phyloP scores from a whole-genome alignment of 805 yeast species.

The Wickerhamiella hasegawae region DNA sequence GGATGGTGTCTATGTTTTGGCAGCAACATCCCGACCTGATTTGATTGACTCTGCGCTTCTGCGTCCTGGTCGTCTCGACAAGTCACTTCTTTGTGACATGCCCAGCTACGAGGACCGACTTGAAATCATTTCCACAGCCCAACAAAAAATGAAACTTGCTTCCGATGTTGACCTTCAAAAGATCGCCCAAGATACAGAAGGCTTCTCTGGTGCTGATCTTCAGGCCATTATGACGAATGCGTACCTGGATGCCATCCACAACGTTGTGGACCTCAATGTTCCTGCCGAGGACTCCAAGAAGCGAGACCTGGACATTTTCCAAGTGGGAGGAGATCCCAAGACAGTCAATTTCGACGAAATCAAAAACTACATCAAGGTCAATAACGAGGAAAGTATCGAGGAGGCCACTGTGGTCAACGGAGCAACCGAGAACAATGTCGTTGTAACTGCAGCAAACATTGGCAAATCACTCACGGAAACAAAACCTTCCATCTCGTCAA shows the following conservation, averaged over 20 bases:
- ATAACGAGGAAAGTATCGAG: not conserved
- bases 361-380: slow-evolving; percentile 4
- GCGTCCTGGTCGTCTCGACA: slow-evolving; percentile 93
- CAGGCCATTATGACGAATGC: slow-evolving; percentile 90
- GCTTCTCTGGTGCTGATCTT: slow-evolving; percentile 88
- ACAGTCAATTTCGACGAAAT: slow-evolving; percentile 5
- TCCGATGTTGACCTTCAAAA: slow-evolving; percentile 34
- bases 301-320: slow-evolving; percentile 10
- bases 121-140: slow-evolving; percentile 45
- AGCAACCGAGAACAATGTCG: slow-evolving; percentile 21
- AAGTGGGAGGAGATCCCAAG: slow-evolving; percentile 4
- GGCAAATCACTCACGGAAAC: slow-evolving; percentile 53
- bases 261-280: slow-evolving; percentile 23
- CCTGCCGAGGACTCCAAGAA: slow-evolving; percentile 6
- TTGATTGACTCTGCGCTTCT: slow-evolving; percentile 85
- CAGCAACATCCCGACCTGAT: slow-evolving; percentile 94
- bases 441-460: slow-evolving; percentile 40
- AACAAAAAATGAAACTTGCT: slow-evolving; percentile 42
- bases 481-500: slow-evolving; percentile 71
- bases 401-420: not conserved
- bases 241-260: slow-evolving; percentile 62
- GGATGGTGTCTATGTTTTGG: slow-evolving; percentile 90
- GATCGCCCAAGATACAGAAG: slow-evolving; percentile 47
- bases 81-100: slow-evolving; percentile 77
- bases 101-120: slow-evolving; percentile 56